Percentiles rank a stretch among this genome's conserved stretches.
Evolutionary conservation across 306 rosid genomes (phyloP).

Genomic region (Vicia faba): DNA sequence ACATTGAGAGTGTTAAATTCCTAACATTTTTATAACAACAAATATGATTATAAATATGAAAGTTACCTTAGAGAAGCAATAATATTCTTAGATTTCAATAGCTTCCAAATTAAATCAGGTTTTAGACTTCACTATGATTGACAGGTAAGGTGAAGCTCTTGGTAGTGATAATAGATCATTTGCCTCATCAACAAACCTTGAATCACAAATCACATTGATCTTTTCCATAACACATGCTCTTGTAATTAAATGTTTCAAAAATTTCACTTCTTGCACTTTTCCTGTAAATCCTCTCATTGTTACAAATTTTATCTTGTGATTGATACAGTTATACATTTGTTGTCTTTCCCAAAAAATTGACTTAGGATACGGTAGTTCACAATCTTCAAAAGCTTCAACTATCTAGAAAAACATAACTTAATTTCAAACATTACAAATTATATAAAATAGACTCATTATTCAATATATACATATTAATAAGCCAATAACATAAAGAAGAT

Average conservation of each 20-base stretch:
- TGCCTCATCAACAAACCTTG: background rate
- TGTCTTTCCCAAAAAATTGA: conserved; percentile 21
- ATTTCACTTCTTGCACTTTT: conserved; percentile 30
- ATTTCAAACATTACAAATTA: background rate
- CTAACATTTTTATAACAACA: background rate
- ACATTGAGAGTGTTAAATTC: background rate
- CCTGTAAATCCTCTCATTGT: conserved; percentile 14
- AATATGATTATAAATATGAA: background rate
- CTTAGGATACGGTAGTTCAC: background rate
- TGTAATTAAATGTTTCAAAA: conserved; percentile 33
- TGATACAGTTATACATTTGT: conserved; percentile 18
- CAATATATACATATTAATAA: background rate
- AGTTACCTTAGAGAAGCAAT: background rate
- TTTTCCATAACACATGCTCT: background rate
- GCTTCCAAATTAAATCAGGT: background rate
- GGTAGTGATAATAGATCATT: background rate
- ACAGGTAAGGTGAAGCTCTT: conserved; percentile 18
- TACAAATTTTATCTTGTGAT: conserved; percentile 18
- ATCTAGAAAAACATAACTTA: background rate
- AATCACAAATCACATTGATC: background rate
- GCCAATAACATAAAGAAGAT: background rate
- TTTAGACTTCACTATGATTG: background rate
- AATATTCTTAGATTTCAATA: background rate
- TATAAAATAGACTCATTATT: background rate
- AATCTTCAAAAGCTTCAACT: background rate